Evolutionary conservation across 768 basidiomycete genomes (phyloP).

Genomic region (Pholiota molesta): DNA sequence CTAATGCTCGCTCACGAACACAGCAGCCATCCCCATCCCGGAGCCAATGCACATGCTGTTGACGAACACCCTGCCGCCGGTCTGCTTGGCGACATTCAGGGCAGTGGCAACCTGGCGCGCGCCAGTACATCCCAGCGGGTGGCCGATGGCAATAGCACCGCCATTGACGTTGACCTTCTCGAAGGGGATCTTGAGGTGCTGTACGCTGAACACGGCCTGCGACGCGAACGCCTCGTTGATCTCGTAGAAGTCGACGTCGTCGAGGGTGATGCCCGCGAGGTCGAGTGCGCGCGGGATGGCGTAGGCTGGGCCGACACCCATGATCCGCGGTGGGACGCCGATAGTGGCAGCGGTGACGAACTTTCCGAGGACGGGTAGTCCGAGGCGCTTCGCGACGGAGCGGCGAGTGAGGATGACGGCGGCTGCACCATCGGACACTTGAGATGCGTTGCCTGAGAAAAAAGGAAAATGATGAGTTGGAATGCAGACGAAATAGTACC

Average conservation of each 20-base stretch:
- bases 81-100: conserved; percentile 78
- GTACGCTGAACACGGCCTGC: conserved; percentile 74
- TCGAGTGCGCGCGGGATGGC: conserved; percentile 80
- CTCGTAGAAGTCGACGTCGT: conserved; percentile 89
- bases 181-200: conserved; percentile 68
- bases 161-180: conserved; percentile 87
- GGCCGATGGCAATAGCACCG: conserved; percentile 89
- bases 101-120: conserved; percentile 89
- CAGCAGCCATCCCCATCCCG: conserved; percentile 90
- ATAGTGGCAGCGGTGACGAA: conserved; percentile 70
- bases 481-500: conserved; percentile 8
- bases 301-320: conserved; percentile 91
- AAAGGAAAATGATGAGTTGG: background rate
- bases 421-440: conserved; percentile 92
- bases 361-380: conserved; percentile 88
- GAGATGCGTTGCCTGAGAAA: conserved; percentile 70
- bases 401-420: conserved; percentile 85
- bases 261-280: conserved; percentile 60
- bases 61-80: conserved; percentile 74
- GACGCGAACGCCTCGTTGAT: conserved; percentile 93
- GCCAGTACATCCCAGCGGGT: conserved; percentile 88
- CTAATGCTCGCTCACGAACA: conserved; percentile 84
- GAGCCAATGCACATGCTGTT: conserved; percentile 92
- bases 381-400: conserved; percentile 77
- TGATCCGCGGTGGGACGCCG: conserved; percentile 86